Conservation (phyloP, 73 alveolate species). For the Uronychia binucleata region DNA sequence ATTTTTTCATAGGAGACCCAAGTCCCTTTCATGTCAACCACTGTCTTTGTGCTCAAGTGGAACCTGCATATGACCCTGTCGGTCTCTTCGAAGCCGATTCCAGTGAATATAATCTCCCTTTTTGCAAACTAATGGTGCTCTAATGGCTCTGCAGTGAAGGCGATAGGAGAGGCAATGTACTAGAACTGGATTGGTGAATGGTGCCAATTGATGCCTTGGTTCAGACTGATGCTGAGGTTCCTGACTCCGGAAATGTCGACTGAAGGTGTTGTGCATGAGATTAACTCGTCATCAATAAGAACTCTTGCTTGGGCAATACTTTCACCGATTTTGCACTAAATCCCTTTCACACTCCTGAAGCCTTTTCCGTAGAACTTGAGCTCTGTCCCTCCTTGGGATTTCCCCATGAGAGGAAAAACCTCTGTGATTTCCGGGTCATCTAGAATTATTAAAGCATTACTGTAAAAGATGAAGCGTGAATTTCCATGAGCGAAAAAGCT, state of each 20-base stretch:
- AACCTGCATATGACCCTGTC: background rate
- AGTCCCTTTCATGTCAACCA: background rate
- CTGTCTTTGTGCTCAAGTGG: background rate
- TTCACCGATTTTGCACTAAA: conserved; percentile 30
- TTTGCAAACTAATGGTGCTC: conserved; percentile 8
- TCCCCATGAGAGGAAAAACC: conserved; percentile 15
- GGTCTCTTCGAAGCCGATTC: background rate
- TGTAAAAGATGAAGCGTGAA: conserved; percentile 8
- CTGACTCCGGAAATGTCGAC: background rate
- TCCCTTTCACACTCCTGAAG: conserved; percentile 17
- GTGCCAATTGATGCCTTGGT: conserved; percentile 5
- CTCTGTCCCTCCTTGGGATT: conserved; percentile 24
- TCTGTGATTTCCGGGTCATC: conserved; percentile 2
- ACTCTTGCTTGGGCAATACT: conserved; percentile 1
- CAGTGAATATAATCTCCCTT: conserved; percentile 19
- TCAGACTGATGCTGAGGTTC: background rate
- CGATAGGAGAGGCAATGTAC: conserved; percentile 16
- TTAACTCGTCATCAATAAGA: background rate
- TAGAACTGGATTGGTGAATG: conserved; percentile 4
- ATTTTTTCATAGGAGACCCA: background rate
- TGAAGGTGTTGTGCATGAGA: conserved; percentile 31
- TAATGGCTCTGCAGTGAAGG: conserved; percentile 14
- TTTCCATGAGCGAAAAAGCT: conserved; percentile 16
- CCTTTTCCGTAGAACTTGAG: conserved; percentile 16
- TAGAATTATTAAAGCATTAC: conserved; percentile 3